Conservation (phyloP, 257 asterid genomes). For the Cruciata laevipes region DNA sequence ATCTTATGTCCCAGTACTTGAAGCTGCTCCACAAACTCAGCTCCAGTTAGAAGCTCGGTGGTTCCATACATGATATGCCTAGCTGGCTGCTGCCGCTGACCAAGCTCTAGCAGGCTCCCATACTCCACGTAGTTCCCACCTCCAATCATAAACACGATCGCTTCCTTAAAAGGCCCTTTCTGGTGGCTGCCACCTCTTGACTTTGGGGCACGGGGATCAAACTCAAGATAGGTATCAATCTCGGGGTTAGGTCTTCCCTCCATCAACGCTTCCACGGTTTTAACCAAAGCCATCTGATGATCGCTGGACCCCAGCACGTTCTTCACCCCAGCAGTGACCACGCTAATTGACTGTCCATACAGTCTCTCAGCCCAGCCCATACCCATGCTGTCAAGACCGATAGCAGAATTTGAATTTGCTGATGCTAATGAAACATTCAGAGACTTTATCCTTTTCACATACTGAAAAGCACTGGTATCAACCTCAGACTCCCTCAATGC, state of each 20-base stretch:
- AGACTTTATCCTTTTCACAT: slow-evolving; percentile 88
- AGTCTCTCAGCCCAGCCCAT: slow-evolving; percentile 98
- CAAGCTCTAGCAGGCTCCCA: slow-evolving; percentile 73
- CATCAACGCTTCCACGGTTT: slow-evolving; percentile 92
- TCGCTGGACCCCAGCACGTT: slow-evolving; percentile 68
- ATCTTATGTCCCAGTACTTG: slow-evolving; percentile 62
- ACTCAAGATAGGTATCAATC: slow-evolving; percentile 62
- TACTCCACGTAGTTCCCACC: slow-evolving; percentile 97
- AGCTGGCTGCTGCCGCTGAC: slow-evolving; percentile 63
- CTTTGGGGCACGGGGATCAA: slow-evolving; percentile 92
- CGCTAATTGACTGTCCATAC: slow-evolving; percentile 87
- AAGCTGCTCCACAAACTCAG: slow-evolving; percentile 90
- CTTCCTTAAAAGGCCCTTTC: slow-evolving; percentile 94
- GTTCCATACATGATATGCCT: slow-evolving; percentile 84
- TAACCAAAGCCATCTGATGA: slow-evolving; percentile 77
- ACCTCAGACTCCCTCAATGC: slow-evolving; percentile 78
- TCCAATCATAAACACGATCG: slow-evolving; percentile 92
- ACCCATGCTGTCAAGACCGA: slow-evolving; percentile 28
- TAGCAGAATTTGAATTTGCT: slow-evolving; percentile 74
- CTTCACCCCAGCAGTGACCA: slow-evolving; percentile 93
- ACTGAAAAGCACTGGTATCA: slow-evolving; percentile 87
- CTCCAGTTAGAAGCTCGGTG: slow-evolving; percentile 88
- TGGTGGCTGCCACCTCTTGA: slow-evolving; percentile 62
- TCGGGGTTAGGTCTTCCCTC: slow-evolving; percentile 95
- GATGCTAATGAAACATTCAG: slow-evolving; percentile 79